Evolutionary conservation across 2,329 filamentous ascomycete species (phyloP), one percentile per base, ranked within the genome.

Genomic region (Fusarium sp.): DNA sequence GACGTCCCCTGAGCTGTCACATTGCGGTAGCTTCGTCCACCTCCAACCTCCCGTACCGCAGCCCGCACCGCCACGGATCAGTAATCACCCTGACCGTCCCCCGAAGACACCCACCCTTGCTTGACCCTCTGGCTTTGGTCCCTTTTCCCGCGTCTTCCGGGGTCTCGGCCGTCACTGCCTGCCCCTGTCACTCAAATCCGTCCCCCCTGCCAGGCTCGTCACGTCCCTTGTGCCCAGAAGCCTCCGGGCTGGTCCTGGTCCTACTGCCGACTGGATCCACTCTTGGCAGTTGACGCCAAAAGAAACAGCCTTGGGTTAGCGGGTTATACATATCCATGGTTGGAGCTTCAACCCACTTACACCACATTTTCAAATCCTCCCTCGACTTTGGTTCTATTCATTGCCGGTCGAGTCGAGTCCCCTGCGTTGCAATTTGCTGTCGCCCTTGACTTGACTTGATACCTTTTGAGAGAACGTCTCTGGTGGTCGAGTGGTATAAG

Each of bases 231-330:
- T 35, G 55, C 38, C 40, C 33, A 35, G 46, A 51, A 31, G 33
- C 33, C 55, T 27, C 40, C 27, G 29, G 57, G 35, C 29, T 62
- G 35, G 44, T 33, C 59, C 60, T 68, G 31, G 55, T 62, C 61
- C 55, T 62, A 51, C 64, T 53, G 16, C 51, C 51, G 33, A 36
- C 61, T 55, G 49, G 67, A 53, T 67, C 69, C 64, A 63, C 59
- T 71, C 60, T 65, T 73, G 62, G 72, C 63, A 67, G 58, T 71
- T 74, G 58, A 72, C 64, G 42, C 71, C 71, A 74, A 63, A 64
- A 51, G 51, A 51, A 57, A 60, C 65, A 40, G 67, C 62, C 71
- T 66, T 42, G 58, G 62, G 46, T 69, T 74, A 71, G 71, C 40
- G 44, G 53, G 31, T 33, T 69, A 60, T 66, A 73, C 64, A 64